A percentile compares a stretch with the other conserved stretches of the same genome.
These are phyloP conservation scores for Vigna angularis DNA, from an alignment of 306 rosid species.

Conservation along the genomic window DNA sequence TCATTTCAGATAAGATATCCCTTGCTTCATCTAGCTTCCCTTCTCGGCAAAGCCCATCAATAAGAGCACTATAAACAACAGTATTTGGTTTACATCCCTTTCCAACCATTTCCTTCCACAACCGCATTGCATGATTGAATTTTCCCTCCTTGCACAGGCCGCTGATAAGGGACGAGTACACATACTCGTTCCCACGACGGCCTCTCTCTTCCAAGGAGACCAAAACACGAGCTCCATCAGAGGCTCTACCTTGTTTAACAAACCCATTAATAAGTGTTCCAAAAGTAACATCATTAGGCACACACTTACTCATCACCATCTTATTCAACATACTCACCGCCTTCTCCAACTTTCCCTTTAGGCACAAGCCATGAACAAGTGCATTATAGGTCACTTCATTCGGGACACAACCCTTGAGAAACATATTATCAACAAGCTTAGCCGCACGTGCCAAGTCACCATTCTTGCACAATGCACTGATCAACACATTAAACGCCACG, in stretches of 20 bases:
- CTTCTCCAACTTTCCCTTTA: conserved; percentile 88
- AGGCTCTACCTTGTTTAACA: conserved; percentile 78
- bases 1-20: conserved; percentile 69
- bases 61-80: conserved; percentile 72
- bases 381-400: conserved; percentile 86
- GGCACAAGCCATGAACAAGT: conserved; percentile 83
- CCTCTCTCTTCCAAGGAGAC: conserved; percentile 82
- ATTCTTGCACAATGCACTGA: conserved; percentile 78
- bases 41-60: conserved; percentile 89
- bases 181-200: conserved; percentile 64
- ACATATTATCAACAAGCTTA: conserved; percentile 91
- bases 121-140: conserved; percentile 61
- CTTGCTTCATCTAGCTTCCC: conserved; percentile 77
- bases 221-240: conserved; percentile 70
- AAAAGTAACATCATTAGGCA: conserved; percentile 87
- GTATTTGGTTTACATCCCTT: conserved; percentile 75
- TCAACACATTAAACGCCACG: conserved; percentile 78
- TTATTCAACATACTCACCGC: conserved; percentile 72
- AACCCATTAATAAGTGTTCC: conserved; percentile 88
- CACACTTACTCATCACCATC: conserved; percentile 73
- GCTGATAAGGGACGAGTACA: conserved; percentile 83
- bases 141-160: conserved; percentile 90
- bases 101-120: conserved; percentile 81
- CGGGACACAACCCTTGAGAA: conserved; percentile 88
- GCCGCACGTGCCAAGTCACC: conserved; percentile 82